These are phyloP conservation scores for Fistulinella staudtii DNA, from an alignment of 1,284 basidiomycete genomes.

Conservation along the genomic window DNA sequence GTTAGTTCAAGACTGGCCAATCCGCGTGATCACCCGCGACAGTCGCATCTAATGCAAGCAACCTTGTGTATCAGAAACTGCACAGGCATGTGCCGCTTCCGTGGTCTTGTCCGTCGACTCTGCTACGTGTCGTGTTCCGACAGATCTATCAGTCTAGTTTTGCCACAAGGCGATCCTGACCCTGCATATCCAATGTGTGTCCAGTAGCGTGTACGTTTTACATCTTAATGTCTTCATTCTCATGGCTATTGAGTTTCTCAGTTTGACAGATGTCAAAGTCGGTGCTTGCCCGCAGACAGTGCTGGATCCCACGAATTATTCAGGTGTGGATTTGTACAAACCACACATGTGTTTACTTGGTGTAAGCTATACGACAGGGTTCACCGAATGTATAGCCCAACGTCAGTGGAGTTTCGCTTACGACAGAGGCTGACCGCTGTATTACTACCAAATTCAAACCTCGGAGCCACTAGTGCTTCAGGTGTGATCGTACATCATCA, in stretches of 20 bases:
- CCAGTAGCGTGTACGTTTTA: slow-evolving; percentile 33
- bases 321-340: slow-evolving; percentile 33
- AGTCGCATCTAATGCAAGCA: slow-evolving; percentile 24
- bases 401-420: slow-evolving; percentile 10
- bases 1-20: slow-evolving; percentile 25
- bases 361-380: slow-evolving; percentile 18
- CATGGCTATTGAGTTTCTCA: slow-evolving; percentile 16
- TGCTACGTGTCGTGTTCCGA: slow-evolving; percentile 41
- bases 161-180: slow-evolving; percentile 29
- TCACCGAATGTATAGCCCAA: slow-evolving; percentile 16
- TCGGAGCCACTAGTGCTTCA: slow-evolving; percentile 42
- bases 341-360: slow-evolving; percentile 9
- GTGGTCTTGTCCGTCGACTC: slow-evolving; percentile 33
- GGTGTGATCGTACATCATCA: slow-evolving; percentile 30
- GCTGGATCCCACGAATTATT: slow-evolving; percentile 40
- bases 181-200: slow-evolving; percentile 31
- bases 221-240: slow-evolving; percentile 2
- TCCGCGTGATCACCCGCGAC: slow-evolving; percentile 24
- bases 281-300: too few relatives aligned
- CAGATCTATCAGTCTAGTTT: slow-evolving; percentile 37
- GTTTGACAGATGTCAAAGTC: too few relatives aligned
- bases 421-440: slow-evolving; percentile 11
- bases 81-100: slow-evolving; percentile 30
- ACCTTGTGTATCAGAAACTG: slow-evolving; percentile 30
- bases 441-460: slow-evolving; percentile 39